Percentiles rank a stretch among this genome's conserved stretches.
phyloP scores from a whole-genome alignment of 148 eudicot genomes.

The Rhododendron mucronatum region DNA sequence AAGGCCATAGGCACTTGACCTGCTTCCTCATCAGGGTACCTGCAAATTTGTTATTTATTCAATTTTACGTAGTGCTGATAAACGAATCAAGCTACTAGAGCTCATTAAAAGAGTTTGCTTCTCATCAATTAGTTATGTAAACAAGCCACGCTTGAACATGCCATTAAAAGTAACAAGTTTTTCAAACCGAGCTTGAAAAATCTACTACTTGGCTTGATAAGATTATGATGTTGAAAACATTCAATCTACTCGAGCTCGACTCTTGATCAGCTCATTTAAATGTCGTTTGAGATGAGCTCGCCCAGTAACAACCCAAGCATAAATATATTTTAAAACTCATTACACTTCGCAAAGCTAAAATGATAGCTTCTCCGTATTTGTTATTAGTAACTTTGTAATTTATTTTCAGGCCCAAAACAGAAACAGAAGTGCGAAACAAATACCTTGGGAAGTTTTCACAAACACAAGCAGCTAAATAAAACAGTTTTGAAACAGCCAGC shows the following conservation, averaged over 20 bases:
- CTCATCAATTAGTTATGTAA: not conserved
- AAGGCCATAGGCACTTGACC: constrained; percentile 37
- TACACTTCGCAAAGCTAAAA: not conserved
- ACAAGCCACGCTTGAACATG: not conserved
- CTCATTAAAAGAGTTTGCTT: not conserved
- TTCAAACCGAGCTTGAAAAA: too few relatives aligned
- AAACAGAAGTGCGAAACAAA: not conserved
- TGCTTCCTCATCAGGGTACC: constrained; percentile 38
- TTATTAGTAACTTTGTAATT: not conserved
- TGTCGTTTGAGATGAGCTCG: not conserved
- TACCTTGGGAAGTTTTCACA: not conserved
- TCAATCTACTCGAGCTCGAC: not conserved
- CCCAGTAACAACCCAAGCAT: not conserved
- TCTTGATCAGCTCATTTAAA: not conserved
- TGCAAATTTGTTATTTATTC: not conserved
- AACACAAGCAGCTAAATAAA: too few relatives aligned
- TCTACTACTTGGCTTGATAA: not conserved
- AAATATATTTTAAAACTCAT: not conserved
- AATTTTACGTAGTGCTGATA: too few relatives aligned
- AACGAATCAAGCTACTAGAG: not conserved
- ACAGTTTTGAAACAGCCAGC: not conserved
- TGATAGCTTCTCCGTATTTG: not conserved
- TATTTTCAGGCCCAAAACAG: not conserved
- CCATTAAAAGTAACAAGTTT: too few relatives aligned
- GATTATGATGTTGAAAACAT: not conserved